phyloP scores from a whole-genome alignment of 768 basidiomycete genomes.

The Lentinus brumalis region DNA sequence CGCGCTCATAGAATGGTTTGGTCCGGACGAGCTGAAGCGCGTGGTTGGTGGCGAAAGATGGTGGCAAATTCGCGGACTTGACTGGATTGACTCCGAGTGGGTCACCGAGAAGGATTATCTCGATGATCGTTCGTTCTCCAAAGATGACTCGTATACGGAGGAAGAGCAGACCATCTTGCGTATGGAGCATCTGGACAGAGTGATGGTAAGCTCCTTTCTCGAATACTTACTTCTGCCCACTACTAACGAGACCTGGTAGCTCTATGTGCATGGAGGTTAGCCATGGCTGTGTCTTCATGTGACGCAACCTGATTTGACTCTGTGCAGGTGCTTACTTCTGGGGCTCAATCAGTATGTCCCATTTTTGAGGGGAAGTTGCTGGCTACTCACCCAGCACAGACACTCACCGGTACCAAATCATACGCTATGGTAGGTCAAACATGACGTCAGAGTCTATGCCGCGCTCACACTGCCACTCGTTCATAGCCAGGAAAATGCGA shows the following conservation, averaged over 20 bases:
- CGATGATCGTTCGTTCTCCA: slow-evolving; percentile 1
- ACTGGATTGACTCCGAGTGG: slow-evolving; percentile 70
- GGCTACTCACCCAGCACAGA: slow-evolving; percentile 33
- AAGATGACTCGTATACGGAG: slow-evolving; percentile 35
- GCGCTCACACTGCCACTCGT: slow-evolving; percentile 20
- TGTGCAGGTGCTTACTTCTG: slow-evolving; percentile 61
- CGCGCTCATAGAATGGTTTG: slow-evolving; percentile 68
- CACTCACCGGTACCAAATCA: slow-evolving; percentile 62
- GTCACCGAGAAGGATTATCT: slow-evolving; percentile 55
- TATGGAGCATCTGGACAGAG: slow-evolving; percentile 58
- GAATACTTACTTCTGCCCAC: background rate
- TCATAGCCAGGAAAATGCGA: slow-evolving; percentile 64
- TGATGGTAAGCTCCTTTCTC: slow-evolving; percentile 44
- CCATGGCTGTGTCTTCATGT: background rate
- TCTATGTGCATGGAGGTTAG: slow-evolving; percentile 68
- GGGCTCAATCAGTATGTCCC: slow-evolving; percentile 57
- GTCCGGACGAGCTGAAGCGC: slow-evolving; percentile 64
- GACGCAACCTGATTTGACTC: background rate
- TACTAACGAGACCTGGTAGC: slow-evolving; percentile 33
- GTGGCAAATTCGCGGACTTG: slow-evolving; percentile 81
- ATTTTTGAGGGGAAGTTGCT: background rate
- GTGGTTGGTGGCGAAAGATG: slow-evolving; percentile 78
- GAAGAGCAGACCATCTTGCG: slow-evolving; percentile 43
- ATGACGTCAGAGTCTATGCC: background rate
- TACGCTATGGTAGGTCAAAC: slow-evolving; percentile 48